Evolutionary conservation across 2,329 filamentous ascomycete species (phyloP), one percentile per base, ranked within the genome.

Genomic region (Claviceps paspali): DNA sequence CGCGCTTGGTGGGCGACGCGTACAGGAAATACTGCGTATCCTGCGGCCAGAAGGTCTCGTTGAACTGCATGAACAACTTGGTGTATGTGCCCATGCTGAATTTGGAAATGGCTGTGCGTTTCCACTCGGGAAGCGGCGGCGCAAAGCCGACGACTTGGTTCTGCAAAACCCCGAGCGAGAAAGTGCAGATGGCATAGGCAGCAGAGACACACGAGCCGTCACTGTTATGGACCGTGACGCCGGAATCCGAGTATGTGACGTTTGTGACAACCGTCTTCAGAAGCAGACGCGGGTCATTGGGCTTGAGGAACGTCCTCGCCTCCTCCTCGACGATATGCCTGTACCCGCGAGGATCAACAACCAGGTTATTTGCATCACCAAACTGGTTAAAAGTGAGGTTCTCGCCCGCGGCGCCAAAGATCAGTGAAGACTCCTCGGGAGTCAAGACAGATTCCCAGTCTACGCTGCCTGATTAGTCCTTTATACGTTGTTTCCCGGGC

Each of bases 81-180:
- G 76, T 82, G 55, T 82, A 83, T 0, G 76, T 81, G 6, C 72
- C 78, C 70, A 82, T 81, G 42, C 64, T 61, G 51, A 81, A 80
- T 27, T 68, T 73, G 3, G 70, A 65, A 36, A 82, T 78, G 0
- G 73, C 70, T 3, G 64, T 64, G 11, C 66, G 60, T 53, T 83
- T 82, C 78, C 76, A 82, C 3, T 53, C 52, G 0, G 78, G 79
- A 0, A 82, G 59, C 5, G 56, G 45, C 0, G 79, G 78, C 9
- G 60, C 49, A 49, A 82, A 83, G 0, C 54, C 52, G 1, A 82
- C 65, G 0, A 59, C 64, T 3, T 73, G 63, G 42, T 73, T 70
- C 49, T 82, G 78, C 1, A 82, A 58, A 0, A 82, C 77, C 1
- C 79, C 78, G 0, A 82, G 54, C 0, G 74, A 78, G 52, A 83